These are phyloP conservation scores for Fusarium veterinarium DNA, from an alignment of 2,329 filamentous ascomycete species.

Conservation along the genomic window DNA sequence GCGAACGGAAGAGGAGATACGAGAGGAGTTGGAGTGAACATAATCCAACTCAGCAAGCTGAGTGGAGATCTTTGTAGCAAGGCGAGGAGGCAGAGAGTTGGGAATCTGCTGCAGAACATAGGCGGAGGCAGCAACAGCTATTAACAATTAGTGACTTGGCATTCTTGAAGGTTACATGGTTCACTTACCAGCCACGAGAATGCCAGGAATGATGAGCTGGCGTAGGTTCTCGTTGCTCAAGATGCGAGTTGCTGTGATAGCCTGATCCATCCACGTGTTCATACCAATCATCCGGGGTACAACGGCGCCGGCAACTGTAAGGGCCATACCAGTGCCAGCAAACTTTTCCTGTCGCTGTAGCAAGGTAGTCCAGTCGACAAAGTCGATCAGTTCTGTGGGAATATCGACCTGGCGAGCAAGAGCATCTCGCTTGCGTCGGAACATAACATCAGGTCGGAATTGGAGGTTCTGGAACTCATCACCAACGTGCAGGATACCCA, in stretches of 20 bases:
- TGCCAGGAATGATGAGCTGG: conserved; percentile 81
- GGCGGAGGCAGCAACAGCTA: conserved; percentile 78
- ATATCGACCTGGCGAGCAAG: conserved; percentile 88
- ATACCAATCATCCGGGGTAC: conserved; percentile 85
- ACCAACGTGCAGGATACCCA: conserved; percentile 89
- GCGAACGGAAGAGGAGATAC: conserved; percentile 87
- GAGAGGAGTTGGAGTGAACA: conserved; percentile 85
- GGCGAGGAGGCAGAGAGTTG: conserved; percentile 84
- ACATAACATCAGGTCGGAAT: conserved; percentile 95
- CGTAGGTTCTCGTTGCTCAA: conserved; percentile 85
- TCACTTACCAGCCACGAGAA: conserved; percentile 79
- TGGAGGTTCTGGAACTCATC: conserved; percentile 86
- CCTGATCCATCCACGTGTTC: conserved; percentile 89
- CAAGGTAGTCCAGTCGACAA: conserved; percentile 86
- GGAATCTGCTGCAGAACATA: conserved; percentile 91
- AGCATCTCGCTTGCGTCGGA: conserved; percentile 82
- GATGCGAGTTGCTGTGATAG: conserved; percentile 82
- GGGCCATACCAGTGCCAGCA: conserved; percentile 91
- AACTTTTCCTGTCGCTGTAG: conserved; percentile 95
- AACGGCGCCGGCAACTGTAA: conserved; percentile 89
- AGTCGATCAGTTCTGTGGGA: conserved; percentile 89
- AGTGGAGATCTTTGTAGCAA: conserved; percentile 84
- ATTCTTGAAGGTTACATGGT: not conserved
- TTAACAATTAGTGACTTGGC: conserved; percentile 26
- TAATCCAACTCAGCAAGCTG: conserved; percentile 89